These are phyloP conservation scores for Fusarium sp. DNA, from an alignment of 2,329 filamentous ascomycete species.

Conservation along the genomic window DNA sequence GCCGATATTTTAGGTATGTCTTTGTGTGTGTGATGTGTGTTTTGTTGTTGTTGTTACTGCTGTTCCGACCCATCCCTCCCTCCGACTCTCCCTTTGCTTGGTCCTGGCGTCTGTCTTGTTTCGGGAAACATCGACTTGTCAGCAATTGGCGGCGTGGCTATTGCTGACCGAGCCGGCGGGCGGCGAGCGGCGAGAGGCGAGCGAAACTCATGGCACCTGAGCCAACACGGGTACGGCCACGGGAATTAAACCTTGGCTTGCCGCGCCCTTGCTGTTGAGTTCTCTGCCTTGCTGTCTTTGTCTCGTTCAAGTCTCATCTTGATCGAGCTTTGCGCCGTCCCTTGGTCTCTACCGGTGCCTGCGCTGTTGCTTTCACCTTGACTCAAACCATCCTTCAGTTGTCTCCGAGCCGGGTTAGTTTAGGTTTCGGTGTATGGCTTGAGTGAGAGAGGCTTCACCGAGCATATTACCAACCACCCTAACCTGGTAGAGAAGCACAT, in stretches of 20 bases:
- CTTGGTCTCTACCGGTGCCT: background rate
- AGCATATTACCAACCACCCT: background rate
- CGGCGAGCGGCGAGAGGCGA: slow-evolving; percentile 25
- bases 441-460: background rate
- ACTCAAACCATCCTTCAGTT: background rate
- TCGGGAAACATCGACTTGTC: slow-evolving; percentile 4
- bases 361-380: background rate
- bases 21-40: background rate
- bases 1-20: slow-evolving; percentile 7
- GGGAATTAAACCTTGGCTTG: slow-evolving; percentile 35
- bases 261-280: slow-evolving; percentile 3
- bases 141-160: slow-evolving; percentile 19
- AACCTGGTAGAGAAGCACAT: background rate
- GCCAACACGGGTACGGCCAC: slow-evolving; percentile 6
- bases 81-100: background rate
- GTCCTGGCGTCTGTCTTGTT: background rate
- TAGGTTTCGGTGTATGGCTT: slow-evolving; percentile 2
- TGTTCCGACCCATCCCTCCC: background rate
- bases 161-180: slow-evolving; percentile 16
- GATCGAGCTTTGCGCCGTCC: background rate
- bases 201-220: slow-evolving; percentile 17
- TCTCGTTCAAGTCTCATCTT: slow-evolving; percentile 1
- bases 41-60: background rate
- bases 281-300: slow-evolving; percentile 1
- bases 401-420: background rate